phyloP scores from a whole-genome alignment of 257 asterid species.

The Avicennia marina region DNA sequence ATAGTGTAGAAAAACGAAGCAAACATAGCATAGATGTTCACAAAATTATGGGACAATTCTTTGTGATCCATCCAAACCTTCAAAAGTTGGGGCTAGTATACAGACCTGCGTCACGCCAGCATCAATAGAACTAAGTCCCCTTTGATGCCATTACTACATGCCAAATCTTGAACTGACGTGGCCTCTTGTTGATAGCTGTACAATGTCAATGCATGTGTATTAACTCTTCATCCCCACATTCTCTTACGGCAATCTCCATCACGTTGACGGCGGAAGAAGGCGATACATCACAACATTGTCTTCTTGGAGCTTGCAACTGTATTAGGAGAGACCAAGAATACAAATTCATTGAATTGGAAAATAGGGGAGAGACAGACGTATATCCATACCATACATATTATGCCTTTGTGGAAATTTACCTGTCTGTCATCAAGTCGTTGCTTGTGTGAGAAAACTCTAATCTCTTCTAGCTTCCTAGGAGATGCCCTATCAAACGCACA shows the following conservation, averaged over 20 bases:
- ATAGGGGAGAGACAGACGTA: neutral
- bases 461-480: constrained; percentile 55
- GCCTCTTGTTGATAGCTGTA: too few species aligned
- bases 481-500: constrained; percentile 55
- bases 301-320: constrained; percentile 71
- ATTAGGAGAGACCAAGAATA: neutral
- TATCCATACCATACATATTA: neutral
- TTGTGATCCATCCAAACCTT: too few species aligned
- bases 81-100: too few species aligned
- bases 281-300: constrained; percentile 83
- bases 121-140: too few species aligned
- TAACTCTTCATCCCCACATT: constrained; percentile 70
- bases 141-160: too few species aligned
- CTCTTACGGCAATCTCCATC: constrained; percentile 63
- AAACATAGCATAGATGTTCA: too few species aligned
- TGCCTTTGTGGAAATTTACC: constrained; percentile 26
- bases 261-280: constrained; percentile 35
- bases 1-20: too few species aligned
- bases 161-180: too few species aligned
- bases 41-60: too few species aligned
- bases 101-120: too few species aligned
- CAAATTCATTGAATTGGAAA: neutral
- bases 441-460: constrained; percentile 53
- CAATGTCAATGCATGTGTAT: constrained; percentile 51
- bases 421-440: constrained; percentile 44